Base-by-base conservation (phyloP, 805 yeast genomes). In the Ogataea paraovalis region DNA sequence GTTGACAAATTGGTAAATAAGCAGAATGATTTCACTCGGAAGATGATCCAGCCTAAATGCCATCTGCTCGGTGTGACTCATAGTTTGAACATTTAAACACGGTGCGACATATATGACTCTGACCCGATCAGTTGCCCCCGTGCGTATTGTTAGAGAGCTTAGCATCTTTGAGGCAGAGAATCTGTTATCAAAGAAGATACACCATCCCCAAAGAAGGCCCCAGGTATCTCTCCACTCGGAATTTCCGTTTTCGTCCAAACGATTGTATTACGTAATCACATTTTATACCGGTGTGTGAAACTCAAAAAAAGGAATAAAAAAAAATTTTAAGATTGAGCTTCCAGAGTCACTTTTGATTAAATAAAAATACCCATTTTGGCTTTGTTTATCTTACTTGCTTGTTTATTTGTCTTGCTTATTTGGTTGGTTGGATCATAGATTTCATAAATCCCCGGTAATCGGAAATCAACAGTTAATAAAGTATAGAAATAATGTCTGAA, bases 401-500 rank as follows among this genome's bases (percentile, higher is more conserved):
- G 34, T 30, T 8, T 10, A 8, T 30, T 30, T 30, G 6, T 30
- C 16, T 9, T 14, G n/a, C n/a, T 30, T 30, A 14, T 30, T 14
- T 30, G 34, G 34, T 8, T 30, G 34, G 16, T 30, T 30, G 34
- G 16, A 30, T 30, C 34, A 30, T 30, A 8, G 12, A 30, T 10
- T 30, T 30, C 16, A 30, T 30, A 30, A 14, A 30, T 30, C 34
- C 16, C 28, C 28, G 10, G 10, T 25, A 7, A 25, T 10, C 10
- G 28, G 10, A 30, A 21, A 42, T 3, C 30, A 42, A 14, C 21
- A 42, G 32, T 18, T 14, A n/a, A 28, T 16, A 4, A 7, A 19
- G 10, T 5, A 25, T 28, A 19, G 43, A 16, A 25, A 18, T 18
- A 13, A 42, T 44, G 46, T 33, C 57, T 21, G 57, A 52, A 46